phyloP scores from a whole-genome alignment of 805 yeast genomes.

The Millerago galiae region DNA sequence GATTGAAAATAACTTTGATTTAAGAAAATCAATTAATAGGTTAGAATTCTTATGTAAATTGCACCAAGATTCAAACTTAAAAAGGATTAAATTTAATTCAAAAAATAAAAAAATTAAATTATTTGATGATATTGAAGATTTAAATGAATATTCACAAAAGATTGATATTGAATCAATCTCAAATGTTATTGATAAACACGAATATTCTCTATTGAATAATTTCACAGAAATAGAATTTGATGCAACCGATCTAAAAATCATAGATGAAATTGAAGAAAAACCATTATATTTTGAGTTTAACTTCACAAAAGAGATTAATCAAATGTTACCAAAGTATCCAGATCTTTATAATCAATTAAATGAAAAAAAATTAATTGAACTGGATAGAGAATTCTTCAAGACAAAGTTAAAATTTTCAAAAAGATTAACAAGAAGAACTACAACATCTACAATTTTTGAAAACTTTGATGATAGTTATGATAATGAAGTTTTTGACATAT shows the following conservation, averaged over 20 bases:
- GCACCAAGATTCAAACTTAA: background rate
- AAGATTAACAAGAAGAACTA: conserved; percentile 12
- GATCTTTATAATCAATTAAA: background rate
- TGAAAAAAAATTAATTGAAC: conserved; percentile 1
- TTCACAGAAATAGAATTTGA: conserved; percentile 29
- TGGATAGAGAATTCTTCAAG: conserved; percentile 11
- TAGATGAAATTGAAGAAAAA: conserved; percentile 26
- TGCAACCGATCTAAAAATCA: background rate
- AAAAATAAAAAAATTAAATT: background rate
- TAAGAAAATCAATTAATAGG: conserved; percentile 39
- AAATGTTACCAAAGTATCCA: conserved; percentile 7
- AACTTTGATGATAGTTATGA: conserved; percentile 7
- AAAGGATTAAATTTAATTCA: background rate
- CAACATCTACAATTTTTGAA: conserved; percentile 3
- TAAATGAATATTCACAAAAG: background rate
- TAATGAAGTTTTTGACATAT: conserved; percentile 11
- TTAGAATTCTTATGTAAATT: conserved; percentile 18
- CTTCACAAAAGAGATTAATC: conserved; percentile 20
- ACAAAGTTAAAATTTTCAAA: conserved; percentile 11
- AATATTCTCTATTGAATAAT: conserved; percentile 12
- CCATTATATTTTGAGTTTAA: conserved; percentile 35
- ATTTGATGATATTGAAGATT: conserved; percentile 1
- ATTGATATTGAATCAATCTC: conserved; percentile 12
- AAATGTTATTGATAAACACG: conserved; percentile 9
- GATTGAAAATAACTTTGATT: conserved; percentile 28